phyloP scores from a whole-genome alignment of 2,329 filamentous ascomycete species.

The Penicillium sp. region DNA sequence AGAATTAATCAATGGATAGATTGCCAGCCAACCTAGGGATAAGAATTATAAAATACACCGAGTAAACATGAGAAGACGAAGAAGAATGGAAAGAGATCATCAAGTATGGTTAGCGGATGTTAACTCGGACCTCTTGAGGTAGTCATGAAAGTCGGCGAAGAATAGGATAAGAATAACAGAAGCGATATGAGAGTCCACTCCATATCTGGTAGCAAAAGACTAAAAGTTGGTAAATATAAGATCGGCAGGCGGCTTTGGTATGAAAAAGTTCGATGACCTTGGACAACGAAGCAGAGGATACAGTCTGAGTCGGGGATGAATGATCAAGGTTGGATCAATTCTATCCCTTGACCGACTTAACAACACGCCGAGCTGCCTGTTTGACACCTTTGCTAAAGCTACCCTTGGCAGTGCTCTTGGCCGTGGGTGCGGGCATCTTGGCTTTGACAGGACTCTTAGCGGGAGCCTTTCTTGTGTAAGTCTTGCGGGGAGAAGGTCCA shows the following conservation, averaged over 20 bases:
- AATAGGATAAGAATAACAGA: not conserved
- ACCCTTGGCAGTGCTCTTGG: conserved; percentile 9
- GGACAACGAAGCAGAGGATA: not conserved
- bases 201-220: not conserved
- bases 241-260: not conserved
- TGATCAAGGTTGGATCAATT: not conserved
- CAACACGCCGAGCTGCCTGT: conserved; percentile 14
- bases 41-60: too few species aligned
- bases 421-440: conserved; percentile 10
- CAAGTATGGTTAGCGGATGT: not conserved
- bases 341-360: conserved; percentile 18
- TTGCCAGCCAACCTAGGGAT: not conserved
- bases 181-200: not conserved
- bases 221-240: too few species aligned
- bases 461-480: conserved; percentile 7
- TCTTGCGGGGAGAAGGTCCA: conserved; percentile 9
- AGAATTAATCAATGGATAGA: conserved; percentile 7
- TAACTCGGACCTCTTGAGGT: not conserved
- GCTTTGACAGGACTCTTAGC: conserved; percentile 18
- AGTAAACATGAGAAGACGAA: not conserved
- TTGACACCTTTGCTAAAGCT: conserved; percentile 16
- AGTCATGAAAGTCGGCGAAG: not conserved
- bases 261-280: not conserved
- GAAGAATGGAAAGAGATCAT: not conserved
- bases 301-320: not conserved